Base-by-base conservation (phyloP, 1,139 yeast genomes). In the Hanseniaspora uvarum region DNA sequence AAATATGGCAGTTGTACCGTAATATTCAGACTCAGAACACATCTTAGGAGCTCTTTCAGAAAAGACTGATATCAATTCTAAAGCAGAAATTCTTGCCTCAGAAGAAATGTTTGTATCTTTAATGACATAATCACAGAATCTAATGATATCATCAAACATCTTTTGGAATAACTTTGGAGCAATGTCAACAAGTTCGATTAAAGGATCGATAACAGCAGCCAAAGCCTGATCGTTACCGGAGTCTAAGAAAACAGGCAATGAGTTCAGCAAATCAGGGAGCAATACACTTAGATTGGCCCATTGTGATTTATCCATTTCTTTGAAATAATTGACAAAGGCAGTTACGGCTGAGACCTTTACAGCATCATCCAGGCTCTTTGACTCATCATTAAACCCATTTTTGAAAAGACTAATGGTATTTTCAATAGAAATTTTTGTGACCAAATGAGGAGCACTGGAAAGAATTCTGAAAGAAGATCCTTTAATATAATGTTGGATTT, bases 101-200 rank as follows among this genome's bases (percentile, higher is more conserved):
- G 86, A 75, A 41, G 87, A 97, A 62, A 88, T 72, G 19, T 86
- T 94, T 62, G 77, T 80, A 68, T 87, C 83, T 64, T 86, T 86
- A 52, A 89, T 78, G 33, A 92, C 92, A 30, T 81, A 79, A 16
- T 88, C 76, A 62, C 94, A 81, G 65, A 92, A 92, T 58, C 86
- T 86, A 55, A 89, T 79, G 51, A 92, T 81, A 26, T 87, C 83
- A 51, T 85, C 81, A 68, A 92, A 89, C 86, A 89, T 86, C 51
- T 86, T 87, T 63, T 79, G 80, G 72, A 92, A 92, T 80, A 92
- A 79, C 65, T 89, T 92, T 53, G 98, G 98, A 11, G 97, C 97
- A 58, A 89, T 72, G 60, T 85, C 94, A 10, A 89, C 96, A 58
- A 92, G 76, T 62, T 92, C 97, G 57, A 89, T 87, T 61, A 92